Base-by-base conservation (phyloP, 23 red algal species). In the Gracilaria domingensis region DNA sequence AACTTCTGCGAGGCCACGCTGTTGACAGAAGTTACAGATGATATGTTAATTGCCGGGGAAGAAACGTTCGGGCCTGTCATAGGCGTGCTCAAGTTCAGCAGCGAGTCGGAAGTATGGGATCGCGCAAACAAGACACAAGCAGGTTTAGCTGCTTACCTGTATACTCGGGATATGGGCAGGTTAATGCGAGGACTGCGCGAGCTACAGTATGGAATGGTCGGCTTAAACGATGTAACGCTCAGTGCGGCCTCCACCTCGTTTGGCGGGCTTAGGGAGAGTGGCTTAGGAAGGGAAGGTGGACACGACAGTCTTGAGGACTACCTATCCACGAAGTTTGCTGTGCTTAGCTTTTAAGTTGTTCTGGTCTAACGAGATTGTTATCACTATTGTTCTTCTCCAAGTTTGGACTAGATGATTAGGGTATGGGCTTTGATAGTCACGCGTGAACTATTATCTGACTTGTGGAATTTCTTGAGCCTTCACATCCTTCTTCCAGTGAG, bases 21-120 rank as follows among this genome's bases (percentile, higher is more conserved):
- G 24, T 28, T 98, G 60, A 86, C 33, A 11, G 81, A 73, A 47
- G 94, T 95, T 18, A 95, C 89, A 8, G 81, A 88, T 36, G 84
- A 80, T 36, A 95, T 92, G 88, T 54, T 60, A 40, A 32, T 98
- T 40, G 83, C 75, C 20, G 44, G 60, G 13, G 93, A 98, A 72
- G 96, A 98, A 66, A 93, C 88, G 0, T 95, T 98, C 18, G 96
- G 93, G 8, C 96, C 96, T 34, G 88, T 98, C 35, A 34, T 93
- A 18, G 35, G 83, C 37, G 37, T 98, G 28, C 18, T 93, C 21
- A 29, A 42, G 50, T 98, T 98, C 54, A 53, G 47, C 23, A 61
- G 61, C 25, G 93, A 96, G 13, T 82, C 93, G 16, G 93, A 98
- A 64, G 83, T 93, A 9, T 30, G 93, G 6, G 59, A 51, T 37